Base-by-base conservation (phyloP, 495 filamentous ascomycete genomes). In the Podospora pseudoanserina region DNA sequence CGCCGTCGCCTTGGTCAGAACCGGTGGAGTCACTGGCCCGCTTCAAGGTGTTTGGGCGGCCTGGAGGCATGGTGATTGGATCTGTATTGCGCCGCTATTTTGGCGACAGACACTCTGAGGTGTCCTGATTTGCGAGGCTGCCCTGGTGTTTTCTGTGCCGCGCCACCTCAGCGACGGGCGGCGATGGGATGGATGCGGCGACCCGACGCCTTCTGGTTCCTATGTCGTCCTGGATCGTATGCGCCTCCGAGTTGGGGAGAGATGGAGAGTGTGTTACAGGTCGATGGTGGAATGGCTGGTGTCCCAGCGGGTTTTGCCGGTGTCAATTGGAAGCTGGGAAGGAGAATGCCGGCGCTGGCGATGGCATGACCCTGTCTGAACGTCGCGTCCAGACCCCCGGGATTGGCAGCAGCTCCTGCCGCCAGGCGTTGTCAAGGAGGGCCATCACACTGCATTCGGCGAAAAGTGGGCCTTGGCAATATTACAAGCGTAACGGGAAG, bases 21-120 rank as follows among this genome's bases (percentile, higher is more conserved):
- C 79, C 76, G 68, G 66, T 68, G 67, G 68, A 74, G 60, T 80
- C 77, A 72, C 77, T 76, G 73, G 78, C 76, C 71, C 81, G 78
- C 72, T 84, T 84, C 16, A 75, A 75, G 19, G 32, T 63, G 30
- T 62, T 62, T 73, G 77, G 77, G 69, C 73, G 71, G 64, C 64
- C 69, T 66, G 65, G 71, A 20, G 72, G 73, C 71, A 74, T 73
- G 59, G 32, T 68, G 71, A 66, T 68, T 65, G 68, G n/a, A 64
- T 55, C 20, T 63, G 55, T 59, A 60, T 63, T 28, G 44, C 23
- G 60, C 57, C 62, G 65, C 55, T 65, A 39, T 56, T 64, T 63
- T 20, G 20, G 15, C 27, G 3, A 49, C 59, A 58, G 39, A 49
- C 39, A 49, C 39, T 49, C 39, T 11, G 5, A 49, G 39, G 39